Percentiles rank a stretch among this genome's conserved stretches.
phyloP scores from a whole-genome alignment of 2,329 filamentous ascomycete genomes.

The Cladophialophora exuberans region DNA sequence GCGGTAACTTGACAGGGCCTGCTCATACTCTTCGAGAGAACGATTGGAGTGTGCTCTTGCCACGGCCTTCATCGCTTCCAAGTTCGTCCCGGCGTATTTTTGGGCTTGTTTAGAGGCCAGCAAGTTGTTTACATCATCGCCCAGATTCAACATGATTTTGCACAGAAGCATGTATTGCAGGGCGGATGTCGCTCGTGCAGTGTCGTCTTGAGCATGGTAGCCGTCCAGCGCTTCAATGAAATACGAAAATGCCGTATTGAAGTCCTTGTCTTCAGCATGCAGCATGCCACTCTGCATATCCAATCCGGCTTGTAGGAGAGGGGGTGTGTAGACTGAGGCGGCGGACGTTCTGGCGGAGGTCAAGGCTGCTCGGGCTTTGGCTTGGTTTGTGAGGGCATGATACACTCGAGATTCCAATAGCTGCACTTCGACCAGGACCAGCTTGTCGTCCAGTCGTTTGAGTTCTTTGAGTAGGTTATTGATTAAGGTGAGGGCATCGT shows the following conservation, averaged over 20 bases:
- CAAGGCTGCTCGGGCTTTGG: slow-evolving; percentile 91
- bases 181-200: slow-evolving; percentile 87
- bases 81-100: slow-evolving; percentile 91
- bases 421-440: slow-evolving; percentile 96
- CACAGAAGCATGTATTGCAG: slow-evolving; percentile 99
- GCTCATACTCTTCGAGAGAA: slow-evolving; percentile 95
- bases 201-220: slow-evolving; percentile 90
- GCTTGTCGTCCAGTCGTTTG: slow-evolving; percentile 97
- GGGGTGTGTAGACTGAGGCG: slow-evolving; percentile 95
- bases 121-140: slow-evolving; percentile 92
- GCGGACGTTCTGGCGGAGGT: slow-evolving; percentile 94
- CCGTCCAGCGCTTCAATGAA: slow-evolving; percentile 99
- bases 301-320: slow-evolving; percentile 89
- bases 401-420: slow-evolving; percentile 96
- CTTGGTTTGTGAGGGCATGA: slow-evolving; percentile 93
- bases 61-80: slow-evolving; percentile 99
- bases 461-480: slow-evolving; percentile 94
- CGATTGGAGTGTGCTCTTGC: slow-evolving; percentile 94
- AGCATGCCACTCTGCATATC: slow-evolving; percentile 99
- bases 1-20: slow-evolving; percentile 83
- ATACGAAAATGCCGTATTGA: slow-evolving; percentile 98
- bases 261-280: slow-evolving; percentile 97
- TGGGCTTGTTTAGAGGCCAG: slow-evolving; percentile 96
- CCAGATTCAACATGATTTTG: slow-evolving; percentile 99
- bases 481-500: slow-evolving; percentile 94